phyloP scores from a whole-genome alignment of 2,329 filamentous ascomycete species.

The Aplosporella prunicola region DNA sequence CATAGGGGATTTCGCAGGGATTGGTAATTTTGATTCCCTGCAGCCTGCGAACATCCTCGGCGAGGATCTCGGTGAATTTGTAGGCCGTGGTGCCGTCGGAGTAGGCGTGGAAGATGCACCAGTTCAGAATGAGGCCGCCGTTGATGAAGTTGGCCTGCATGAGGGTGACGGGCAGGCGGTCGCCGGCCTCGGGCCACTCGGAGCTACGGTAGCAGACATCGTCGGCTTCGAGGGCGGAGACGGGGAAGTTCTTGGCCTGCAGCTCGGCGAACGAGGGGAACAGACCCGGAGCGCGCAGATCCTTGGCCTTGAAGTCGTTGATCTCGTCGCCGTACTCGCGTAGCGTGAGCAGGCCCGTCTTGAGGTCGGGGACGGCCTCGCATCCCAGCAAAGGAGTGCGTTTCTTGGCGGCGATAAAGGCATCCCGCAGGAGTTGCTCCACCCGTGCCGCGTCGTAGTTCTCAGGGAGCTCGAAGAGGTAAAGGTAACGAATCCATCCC shows the following conservation, averaged over 20 bases:
- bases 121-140: conserved; percentile 1
- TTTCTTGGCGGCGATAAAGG: not conserved
- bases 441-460: conserved; percentile 1
- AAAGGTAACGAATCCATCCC: conserved; percentile 1
- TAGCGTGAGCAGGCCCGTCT: not conserved
- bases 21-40: not conserved
- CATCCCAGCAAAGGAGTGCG: not conserved
- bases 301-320: conserved; percentile 1
- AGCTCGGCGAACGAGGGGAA: conserved; percentile 5
- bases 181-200: not conserved
- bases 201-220: not conserved
- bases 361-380: not conserved
- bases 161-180: not conserved
- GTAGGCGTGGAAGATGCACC: conserved; percentile 1
- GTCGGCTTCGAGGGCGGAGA: not conserved
- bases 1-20: not conserved
- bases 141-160: conserved; percentile 2
- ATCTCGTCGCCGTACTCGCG: conserved; percentile 2
- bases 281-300: not conserved
- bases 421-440: not conserved
- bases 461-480: not conserved
- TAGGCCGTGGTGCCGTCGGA: not conserved
- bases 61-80: conserved; percentile 1
- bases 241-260: conserved; percentile 2
- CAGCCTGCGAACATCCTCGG: not conserved